Conservation (phyloP, 805 yeast genomes). For the Pichia thaimueangensis region DNA sequence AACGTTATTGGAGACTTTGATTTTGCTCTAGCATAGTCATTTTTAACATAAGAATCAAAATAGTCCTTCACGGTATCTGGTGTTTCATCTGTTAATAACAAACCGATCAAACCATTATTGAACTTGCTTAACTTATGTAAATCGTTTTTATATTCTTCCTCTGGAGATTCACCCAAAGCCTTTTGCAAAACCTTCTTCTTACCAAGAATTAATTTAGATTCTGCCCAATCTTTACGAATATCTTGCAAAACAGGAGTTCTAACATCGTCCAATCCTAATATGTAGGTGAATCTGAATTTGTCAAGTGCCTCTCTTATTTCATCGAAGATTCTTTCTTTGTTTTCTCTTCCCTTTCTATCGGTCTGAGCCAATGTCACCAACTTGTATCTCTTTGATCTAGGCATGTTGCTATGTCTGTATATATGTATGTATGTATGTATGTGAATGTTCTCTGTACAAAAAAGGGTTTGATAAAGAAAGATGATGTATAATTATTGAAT, state of each 20-base stretch:
- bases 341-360: conserved; percentile 90
- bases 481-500: no score
- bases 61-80: conserved; percentile 88
- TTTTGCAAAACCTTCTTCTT: conserved; percentile 89
- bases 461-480: no score
- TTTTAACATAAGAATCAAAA: conserved; percentile 67
- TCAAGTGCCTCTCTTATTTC: conserved; percentile 83
- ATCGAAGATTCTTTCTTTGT: conserved; percentile 85
- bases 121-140: conserved; percentile 59
- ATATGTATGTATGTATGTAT: no score
- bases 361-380: conserved; percentile 93
- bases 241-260: conserved; percentile 95
- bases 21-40: conserved; percentile 89
- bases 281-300: conserved; percentile 72
- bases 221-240: conserved; percentile 87
- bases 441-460: no score
- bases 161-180: conserved; percentile 82
- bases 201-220: conserved; percentile 84
- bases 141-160: conserved; percentile 86
- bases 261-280: conserved; percentile 80
- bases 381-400: conserved; percentile 95
- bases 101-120: conserved; percentile 76
- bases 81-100: conserved; percentile 82
- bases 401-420: no score
- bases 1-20: conserved; percentile 77